A percentile compares a stretch with the other conserved stretches of the same genome.
Evolutionary conservation across 2,329 filamentous ascomycete genomes (phyloP).

Genomic region (Botrytis cinerea): DNA sequence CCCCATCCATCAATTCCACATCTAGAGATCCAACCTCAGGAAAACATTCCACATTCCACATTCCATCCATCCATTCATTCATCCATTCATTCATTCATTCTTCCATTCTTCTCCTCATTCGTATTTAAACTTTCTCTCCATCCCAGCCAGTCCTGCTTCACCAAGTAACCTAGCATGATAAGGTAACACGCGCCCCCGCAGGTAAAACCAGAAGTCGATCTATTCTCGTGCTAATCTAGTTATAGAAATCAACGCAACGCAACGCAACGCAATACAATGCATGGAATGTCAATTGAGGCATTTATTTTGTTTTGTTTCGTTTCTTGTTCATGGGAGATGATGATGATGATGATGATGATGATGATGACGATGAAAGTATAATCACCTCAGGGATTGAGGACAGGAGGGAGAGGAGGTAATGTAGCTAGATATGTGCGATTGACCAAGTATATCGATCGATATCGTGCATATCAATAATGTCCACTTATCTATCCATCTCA

Average conservation of each 20-base stretch:
- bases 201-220: not conserved
- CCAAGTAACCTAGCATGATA: too few species aligned
- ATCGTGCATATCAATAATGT: too few species aligned
- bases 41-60: too few species aligned
- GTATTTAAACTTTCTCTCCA: not conserved
- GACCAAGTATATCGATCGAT: too few species aligned
- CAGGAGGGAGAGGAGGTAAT: too few species aligned
- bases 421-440: too few species aligned
- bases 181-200: not conserved
- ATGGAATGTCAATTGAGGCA: not conserved
- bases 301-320: not conserved
- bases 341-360: too few species aligned
- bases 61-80: too few species aligned
- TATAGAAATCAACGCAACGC: not conserved
- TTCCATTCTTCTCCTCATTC: not conserved
- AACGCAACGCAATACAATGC: too few species aligned
- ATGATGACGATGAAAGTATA: not conserved
- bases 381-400: not conserved
- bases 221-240: not conserved
- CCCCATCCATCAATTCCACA: not conserved
- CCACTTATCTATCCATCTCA: too few species aligned
- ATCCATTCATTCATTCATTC: not conserved
- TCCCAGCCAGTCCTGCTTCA: not conserved
- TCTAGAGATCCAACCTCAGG: not conserved
- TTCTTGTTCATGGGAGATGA: too few species aligned